Base-by-base conservation (phyloP, 2,329 filamentous ascomycete species). In the Didymosphaeria variabile region DNA sequence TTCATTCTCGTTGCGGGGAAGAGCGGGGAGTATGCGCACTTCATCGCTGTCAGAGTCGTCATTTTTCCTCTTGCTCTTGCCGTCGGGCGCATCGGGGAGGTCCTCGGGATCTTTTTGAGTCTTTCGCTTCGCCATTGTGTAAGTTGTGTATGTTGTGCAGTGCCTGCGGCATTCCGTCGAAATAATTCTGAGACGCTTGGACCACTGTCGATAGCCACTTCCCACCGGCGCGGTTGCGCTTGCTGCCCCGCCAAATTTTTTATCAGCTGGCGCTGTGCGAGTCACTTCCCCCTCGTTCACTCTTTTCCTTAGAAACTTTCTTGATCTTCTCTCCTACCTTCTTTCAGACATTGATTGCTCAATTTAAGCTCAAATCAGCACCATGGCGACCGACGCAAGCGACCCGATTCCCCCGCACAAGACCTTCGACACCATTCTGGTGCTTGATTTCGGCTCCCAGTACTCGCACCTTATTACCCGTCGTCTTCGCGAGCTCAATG, bases 401-500 rank as follows among this genome's bases (percentile, higher is more conserved):
- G 72, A 81, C 65, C 79, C 82, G 26, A 77, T 81, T 40, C 78
- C 78, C 51, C 83, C 83, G 19, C 80, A 84, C 75, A 79, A 81
- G 67, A 78, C 80, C 67, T 85, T 86, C 77, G 84, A 90, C 83
- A 92, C 90, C 66, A 90, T 92, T 70, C 81, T 92, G 66, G 87
- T 90, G 66, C 82, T 92, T 70, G 90, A 92, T 78, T 92, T 91
- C 75, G 90, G 86, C 67, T 90, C 86, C 26, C 90, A 92, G 79
- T 90, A 89, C 72, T 89, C 87, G 44, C 90, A 93, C 77, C 83
- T 94, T 42, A 93, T 94, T 73, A 88, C 88, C 10, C 85, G 92
- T 57, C 87, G 92, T 36, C 85, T 96, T 31, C 87, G 93, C 69
- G 88, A 91, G 70, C 86, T 96, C 79, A 90, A 90, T 81, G 86